These are phyloP conservation scores for Bipolaris sorokiniana DNA, from an alignment of 2,329 filamentous ascomycete genomes.

Conservation along the genomic window DNA sequence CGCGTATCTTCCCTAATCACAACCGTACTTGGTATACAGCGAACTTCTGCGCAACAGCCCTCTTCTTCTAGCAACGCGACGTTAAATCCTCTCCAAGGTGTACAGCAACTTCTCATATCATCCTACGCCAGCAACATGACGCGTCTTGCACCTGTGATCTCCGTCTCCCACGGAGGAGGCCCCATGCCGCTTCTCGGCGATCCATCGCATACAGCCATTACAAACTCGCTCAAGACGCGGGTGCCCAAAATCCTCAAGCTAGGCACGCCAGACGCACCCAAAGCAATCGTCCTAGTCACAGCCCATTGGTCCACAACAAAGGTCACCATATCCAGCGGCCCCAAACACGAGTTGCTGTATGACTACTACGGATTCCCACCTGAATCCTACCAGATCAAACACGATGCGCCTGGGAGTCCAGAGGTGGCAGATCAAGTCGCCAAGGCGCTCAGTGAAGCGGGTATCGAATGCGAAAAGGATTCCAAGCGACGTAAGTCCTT, in stretches of 20 bases:
- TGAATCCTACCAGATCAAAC: conserved; percentile 62
- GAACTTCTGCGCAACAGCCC: conserved; percentile 16
- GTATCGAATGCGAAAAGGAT: conserved; percentile 50
- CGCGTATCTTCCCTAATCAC: conserved; percentile 21
- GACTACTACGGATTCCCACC: conserved; percentile 66
- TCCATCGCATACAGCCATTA: conserved; percentile 58
- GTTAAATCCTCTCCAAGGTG: conserved; percentile 30
- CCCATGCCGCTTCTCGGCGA: conserved; percentile 66
- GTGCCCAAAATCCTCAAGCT: conserved; percentile 64
- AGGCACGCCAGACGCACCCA: conserved; percentile 56
- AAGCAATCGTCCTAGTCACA: conserved; percentile 63
- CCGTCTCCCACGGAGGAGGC: conserved; percentile 53
- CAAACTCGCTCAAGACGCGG: conserved; percentile 58
- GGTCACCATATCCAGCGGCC: conserved; percentile 60
- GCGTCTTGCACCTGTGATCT: conserved; percentile 48
- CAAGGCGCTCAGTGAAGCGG: conserved; percentile 55
- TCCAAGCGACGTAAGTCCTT: conserved; percentile 38
- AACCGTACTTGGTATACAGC: conserved; percentile 15
- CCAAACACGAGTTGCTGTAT: conserved; percentile 59
- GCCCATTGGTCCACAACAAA: conserved; percentile 62
- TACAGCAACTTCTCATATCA: conserved; percentile 37
- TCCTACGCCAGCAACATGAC: conserved; percentile 38
- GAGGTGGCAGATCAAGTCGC: conserved; percentile 59
- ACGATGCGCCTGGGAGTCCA: conserved; percentile 63
- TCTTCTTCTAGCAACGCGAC: conserved; percentile 24